These are phyloP conservation scores for Apiotrichum mycotoxinovorans DNA, from an alignment of 1,284 basidiomycete genomes.

Conservation along the genomic window DNA sequence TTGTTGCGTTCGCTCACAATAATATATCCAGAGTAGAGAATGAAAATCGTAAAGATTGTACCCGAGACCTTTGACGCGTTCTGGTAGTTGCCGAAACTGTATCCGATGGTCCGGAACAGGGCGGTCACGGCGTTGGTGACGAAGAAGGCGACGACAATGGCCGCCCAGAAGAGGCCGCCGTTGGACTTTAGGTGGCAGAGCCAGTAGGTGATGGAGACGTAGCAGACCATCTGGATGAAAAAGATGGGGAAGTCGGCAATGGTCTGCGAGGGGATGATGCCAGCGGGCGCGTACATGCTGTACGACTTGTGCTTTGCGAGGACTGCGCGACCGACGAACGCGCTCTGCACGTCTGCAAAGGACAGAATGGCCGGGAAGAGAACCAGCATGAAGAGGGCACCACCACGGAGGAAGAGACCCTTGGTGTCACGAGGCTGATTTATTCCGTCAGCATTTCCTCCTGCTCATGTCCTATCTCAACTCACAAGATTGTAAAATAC, in stretches of 20 bases:
- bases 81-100: slow-evolving; percentile 41
- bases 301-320: slow-evolving; percentile 56
- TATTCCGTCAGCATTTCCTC: slow-evolving; percentile 51
- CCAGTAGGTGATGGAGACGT: slow-evolving; percentile 48
- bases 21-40: slow-evolving; percentile 39
- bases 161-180: slow-evolving; percentile 46
- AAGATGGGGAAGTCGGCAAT: slow-evolving; percentile 57
- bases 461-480: slow-evolving; percentile 58
- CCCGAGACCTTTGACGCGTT: slow-evolving; percentile 45
- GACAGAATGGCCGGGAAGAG: slow-evolving; percentile 53
- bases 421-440: slow-evolving; percentile 47
- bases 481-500: slow-evolving; percentile 61
- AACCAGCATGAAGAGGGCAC: slow-evolving; percentile 55
- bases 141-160: slow-evolving; percentile 32
- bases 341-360: slow-evolving; percentile 67
- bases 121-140: slow-evolving; percentile 32
- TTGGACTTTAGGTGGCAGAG: slow-evolving; percentile 31
- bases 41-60: slow-evolving; percentile 35
- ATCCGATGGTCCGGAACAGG: slow-evolving; percentile 44
- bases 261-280: slow-evolving; percentile 60
- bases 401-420: slow-evolving; percentile 68
- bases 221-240: slow-evolving; percentile 47
- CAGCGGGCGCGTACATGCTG: slow-evolving; percentile 49
- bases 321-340: slow-evolving; percentile 69
- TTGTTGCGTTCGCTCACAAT: slow-evolving; percentile 17